Evolutionary conservation across 768 basidiomycete species (phyloP), one percentile per base, ranked within the genome.

Genomic region (Mrakia frigida): DNA sequence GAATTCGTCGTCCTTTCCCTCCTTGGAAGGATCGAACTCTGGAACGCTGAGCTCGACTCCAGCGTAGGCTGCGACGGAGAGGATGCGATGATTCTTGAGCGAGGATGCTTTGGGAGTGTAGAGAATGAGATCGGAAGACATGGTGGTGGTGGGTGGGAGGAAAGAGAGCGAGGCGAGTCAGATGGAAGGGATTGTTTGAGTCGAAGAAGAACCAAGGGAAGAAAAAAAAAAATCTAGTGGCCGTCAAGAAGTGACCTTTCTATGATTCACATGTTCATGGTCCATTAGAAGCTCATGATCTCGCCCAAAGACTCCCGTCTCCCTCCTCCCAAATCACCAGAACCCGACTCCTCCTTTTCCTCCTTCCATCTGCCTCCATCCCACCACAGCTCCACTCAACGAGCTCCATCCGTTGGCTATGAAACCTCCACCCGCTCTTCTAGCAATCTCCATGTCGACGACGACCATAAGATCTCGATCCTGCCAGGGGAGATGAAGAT

Each of bases 1-100:
- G 39, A 59, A 71, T n/a, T 70, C 68, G 59, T 43, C 11, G 41
- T 60, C 41, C 33, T 70, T 76, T n/a, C 60, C 61, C 25, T 70
- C 39, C 25, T 39, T 69, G 28, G 60, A 70, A 5, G 31, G 16
- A 35, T 69, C 50, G 50, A 37, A 25, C 56, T 16, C 25, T 37
- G 56, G 52, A 21, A n/a, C 14, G 35, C 70, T 68, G 41, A 76
- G 56, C 69, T 76, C 60, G 33, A 61, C 35, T 14, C 61, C 75
- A 41, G 75, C 59, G 50, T 43, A 76, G 28, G 53, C 56, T 10
- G 75, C 75, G 25, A 71, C 61, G 52, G 56, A 37, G 31, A 76
- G 41, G 56, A 63, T 39, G 0, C 59, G 11, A 10, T 59, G 53
- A 13, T 41, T 70, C 43, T 69, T 50, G 75, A 76, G 46, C 52